Base-by-base conservation (phyloP, 768 basidiomycete species). In the Collybia mongolica region DNA sequence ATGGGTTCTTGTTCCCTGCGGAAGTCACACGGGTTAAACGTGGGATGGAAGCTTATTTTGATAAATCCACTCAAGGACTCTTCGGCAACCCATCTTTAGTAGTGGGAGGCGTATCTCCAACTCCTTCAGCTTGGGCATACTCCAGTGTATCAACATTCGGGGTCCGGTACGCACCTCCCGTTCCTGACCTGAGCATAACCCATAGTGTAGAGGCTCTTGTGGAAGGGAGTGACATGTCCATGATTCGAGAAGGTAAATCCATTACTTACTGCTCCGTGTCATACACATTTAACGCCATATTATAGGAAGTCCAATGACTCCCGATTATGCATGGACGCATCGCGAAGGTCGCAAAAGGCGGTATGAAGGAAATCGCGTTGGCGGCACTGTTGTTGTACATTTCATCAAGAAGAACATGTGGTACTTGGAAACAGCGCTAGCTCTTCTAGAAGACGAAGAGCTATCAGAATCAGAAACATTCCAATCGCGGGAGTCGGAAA, bases 331-430 rank as follows among this genome's bases (percentile, higher is more conserved):
- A 14, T 92, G 88, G 90, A 70, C 65, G 19, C 75, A 81, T 54
- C 81, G 90, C 29, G 89, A 93, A 73, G 88, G 89, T 42, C 75
- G 84, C 37, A 61, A 69, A 55, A 79, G 66, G 43, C 82, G 81
- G 40, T 90, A 90, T 60, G 77, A 83, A 55, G 76, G 75, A 39
- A 72, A 79, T 51, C 84, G 88, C 18, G 81, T 93, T 7, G 96
- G 96, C 3, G 97, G 96, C 5, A 99, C 96, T 2, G 80, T 95
- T 40, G 90, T 93, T 18, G 93, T 99, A 45, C 96, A 99, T 71
- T 98, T 92, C 65, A 88, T 99, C 76, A 99, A 98, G 83, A 88
- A 92, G 66, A 84, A 91, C 56, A 88, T 90, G 72, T 99, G 96
- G 96, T 98, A 90, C 70, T 67, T 94, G 57, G 96, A 99, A 72